Evolutionary conservation across 768 basidiomycete genomes (phyloP).

Genomic region (Trametes elegans): DNA sequence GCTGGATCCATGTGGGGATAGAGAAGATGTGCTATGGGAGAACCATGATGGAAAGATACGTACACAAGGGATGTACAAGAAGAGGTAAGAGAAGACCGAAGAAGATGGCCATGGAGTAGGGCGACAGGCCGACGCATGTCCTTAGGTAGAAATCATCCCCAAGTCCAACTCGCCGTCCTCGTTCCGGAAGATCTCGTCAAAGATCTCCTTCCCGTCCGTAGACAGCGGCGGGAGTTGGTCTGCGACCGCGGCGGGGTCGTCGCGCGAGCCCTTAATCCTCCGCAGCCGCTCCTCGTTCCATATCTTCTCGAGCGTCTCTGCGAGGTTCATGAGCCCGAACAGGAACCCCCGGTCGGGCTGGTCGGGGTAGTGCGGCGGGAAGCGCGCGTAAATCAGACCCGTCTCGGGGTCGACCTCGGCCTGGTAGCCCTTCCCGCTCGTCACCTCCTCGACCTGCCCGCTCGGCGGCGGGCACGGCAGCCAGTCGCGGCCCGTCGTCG

Average conservation of each 20-base stretch:
- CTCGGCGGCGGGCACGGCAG: conserved; percentile 55
- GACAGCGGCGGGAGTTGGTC: conserved; percentile 62
- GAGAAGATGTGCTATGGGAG: not conserved
- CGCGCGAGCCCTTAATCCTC: conserved; percentile 60
- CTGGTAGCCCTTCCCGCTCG: conserved; percentile 70
- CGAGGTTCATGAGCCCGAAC: conserved; percentile 82
- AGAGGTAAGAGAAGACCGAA: conserved; percentile 1
- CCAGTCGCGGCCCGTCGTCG: conserved; percentile 94
- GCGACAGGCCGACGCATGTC: not conserved
- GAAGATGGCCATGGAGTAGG: not conserved
- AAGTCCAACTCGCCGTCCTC: conserved; percentile 61
- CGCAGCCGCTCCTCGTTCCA: conserved; percentile 84
- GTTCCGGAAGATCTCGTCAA: conserved; percentile 65
- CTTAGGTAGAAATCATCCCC: conserved; percentile 74
- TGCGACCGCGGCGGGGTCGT: conserved; percentile 46
- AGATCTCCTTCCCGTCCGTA: conserved; percentile 76
- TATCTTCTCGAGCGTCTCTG: conserved; percentile 73
- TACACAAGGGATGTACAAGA: conserved; percentile 3
- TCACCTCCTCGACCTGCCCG: conserved; percentile 42
- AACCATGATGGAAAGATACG: not conserved
- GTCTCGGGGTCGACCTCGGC: conserved; percentile 80
- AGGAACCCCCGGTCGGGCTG: conserved; percentile 94
- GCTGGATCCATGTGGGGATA: not conserved
- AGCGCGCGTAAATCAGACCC: conserved; percentile 85
- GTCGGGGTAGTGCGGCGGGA: conserved; percentile 88